These are phyloP conservation scores for Infundibulicybe gibba DNA, from an alignment of 768 basidiomycete species.

Conservation along the genomic window DNA sequence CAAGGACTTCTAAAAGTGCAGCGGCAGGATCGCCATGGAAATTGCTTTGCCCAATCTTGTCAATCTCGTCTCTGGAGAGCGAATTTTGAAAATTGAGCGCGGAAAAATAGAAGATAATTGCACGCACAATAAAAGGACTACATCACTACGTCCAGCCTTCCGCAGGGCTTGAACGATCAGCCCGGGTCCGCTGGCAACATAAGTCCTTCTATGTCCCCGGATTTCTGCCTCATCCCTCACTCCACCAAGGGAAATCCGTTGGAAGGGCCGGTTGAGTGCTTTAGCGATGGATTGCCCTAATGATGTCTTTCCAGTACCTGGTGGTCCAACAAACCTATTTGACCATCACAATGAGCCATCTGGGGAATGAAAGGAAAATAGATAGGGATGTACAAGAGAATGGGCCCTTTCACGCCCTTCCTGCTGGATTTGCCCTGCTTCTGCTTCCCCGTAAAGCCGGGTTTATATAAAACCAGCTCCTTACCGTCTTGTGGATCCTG, in stretches of 20 bases:
- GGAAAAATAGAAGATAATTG: constrained; percentile 19
- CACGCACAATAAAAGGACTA: constrained; percentile 66
- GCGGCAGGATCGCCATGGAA: constrained; percentile 93
- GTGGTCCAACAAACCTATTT: constrained; percentile 80
- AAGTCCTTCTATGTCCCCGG: constrained; percentile 63
- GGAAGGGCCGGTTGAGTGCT: constrained; percentile 81
- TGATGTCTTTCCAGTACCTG: constrained; percentile 89
- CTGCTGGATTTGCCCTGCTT: constrained; percentile 12
- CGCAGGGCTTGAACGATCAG: constrained; percentile 83
- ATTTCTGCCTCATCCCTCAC: constrained; percentile 86
- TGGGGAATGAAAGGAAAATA: background rate
- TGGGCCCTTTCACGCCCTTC: constrained; percentile 64
- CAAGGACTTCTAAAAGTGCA: constrained; percentile 86
- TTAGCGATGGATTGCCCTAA: constrained; percentile 87
- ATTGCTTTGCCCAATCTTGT: constrained; percentile 84
- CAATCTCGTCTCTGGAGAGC: constrained; percentile 73
- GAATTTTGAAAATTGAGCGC: constrained; percentile 8
- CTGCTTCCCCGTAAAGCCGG: constrained; percentile 6
- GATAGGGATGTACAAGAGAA: constrained; percentile 48
- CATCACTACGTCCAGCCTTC: constrained; percentile 77
- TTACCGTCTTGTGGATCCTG: no score
- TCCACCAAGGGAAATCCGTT: constrained; percentile 88
- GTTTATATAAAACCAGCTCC: no score
- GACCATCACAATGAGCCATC: no score
- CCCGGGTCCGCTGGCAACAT: constrained; percentile 87